phyloP scores from a whole-genome alignment of 306 rosid species.

The Quercus aquifolioides region DNA sequence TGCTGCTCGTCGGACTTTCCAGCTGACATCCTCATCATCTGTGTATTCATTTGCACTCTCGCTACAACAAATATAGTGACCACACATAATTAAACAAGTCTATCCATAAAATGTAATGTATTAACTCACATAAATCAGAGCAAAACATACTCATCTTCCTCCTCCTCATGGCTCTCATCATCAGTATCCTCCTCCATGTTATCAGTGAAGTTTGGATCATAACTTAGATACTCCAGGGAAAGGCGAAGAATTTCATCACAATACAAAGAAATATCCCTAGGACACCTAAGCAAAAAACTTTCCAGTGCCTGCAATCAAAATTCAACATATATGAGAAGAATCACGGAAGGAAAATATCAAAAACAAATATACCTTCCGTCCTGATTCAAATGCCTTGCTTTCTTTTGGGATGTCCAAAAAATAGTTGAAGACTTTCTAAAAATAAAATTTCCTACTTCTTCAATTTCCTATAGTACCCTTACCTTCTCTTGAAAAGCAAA shows the following conservation, averaged over 20 bases:
- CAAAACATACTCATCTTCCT: constrained; percentile 88
- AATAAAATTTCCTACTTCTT: too few relatives aligned
- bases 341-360: background rate
- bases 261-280: constrained; percentile 82
- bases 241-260: constrained; percentile 89
- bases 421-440: too few relatives aligned
- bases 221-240: constrained; percentile 81
- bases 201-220: constrained; percentile 98
- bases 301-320: constrained; percentile 68
- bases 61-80: constrained; percentile 42
- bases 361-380: background rate
- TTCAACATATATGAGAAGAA: constrained; percentile 22
- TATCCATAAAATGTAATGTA: constrained; percentile 5
- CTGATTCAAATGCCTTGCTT: too few relatives aligned
- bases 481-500: too few relatives aligned
- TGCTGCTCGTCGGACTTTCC: constrained; percentile 99
- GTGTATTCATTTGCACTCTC: constrained; percentile 98
- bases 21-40: constrained; percentile 98
- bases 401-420: too few relatives aligned
- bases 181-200: constrained; percentile 99
- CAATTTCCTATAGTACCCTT: too few relatives aligned
- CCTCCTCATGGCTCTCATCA: constrained; percentile 85
- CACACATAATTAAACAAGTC: constrained; percentile 17
- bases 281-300: constrained; percentile 96
- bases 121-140: constrained; percentile 17